Conservation (phyloP, 2,329 filamentous ascomycete genomes). For the Botryosphaeria dothidea region DNA sequence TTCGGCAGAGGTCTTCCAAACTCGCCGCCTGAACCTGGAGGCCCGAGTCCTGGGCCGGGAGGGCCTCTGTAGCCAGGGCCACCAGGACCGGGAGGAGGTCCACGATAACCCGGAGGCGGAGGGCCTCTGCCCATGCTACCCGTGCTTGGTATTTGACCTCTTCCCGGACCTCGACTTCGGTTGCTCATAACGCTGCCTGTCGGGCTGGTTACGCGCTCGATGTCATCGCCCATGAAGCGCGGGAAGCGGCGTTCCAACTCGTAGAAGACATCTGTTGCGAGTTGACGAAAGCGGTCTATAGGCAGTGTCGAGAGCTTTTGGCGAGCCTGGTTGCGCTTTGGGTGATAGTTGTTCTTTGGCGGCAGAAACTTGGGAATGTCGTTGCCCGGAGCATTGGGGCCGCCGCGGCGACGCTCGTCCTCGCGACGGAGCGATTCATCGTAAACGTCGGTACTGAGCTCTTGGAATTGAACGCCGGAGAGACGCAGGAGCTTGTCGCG, state of each 20-base stretch:
- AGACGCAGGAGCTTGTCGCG: conserved; percentile 91
- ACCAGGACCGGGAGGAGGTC: conserved; percentile 23
- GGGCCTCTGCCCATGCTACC: conserved; percentile 52
- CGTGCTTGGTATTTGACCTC: conserved; percentile 49
- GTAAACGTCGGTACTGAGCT: conserved; percentile 95
- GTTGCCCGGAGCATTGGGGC: conserved; percentile 50
- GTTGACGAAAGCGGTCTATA: conserved; percentile 80
- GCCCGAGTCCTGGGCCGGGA: conserved; percentile 23
- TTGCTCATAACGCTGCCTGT: conserved; percentile 58
- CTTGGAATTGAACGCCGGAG: conserved; percentile 91
- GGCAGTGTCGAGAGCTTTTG: conserved; percentile 92
- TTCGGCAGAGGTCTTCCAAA: conserved; percentile 79
- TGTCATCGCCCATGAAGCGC: conserved; percentile 69
- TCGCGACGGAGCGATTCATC: conserved; percentile 91
- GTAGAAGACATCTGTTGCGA: conserved; percentile 94
- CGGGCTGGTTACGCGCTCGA: conserved; percentile 67
- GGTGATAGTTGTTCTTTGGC: conserved; percentile 88
- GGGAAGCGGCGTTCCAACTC: conserved; percentile 91
- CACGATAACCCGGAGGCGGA: conserved; percentile 14
- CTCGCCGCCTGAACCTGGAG: conserved; percentile 55
- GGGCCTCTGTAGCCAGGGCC: conserved; percentile 22
- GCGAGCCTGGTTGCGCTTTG: conserved; percentile 95
- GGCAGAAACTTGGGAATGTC: conserved; percentile 63
- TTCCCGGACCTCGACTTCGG: conserved; percentile 61
- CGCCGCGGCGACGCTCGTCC: conserved; percentile 53